These are phyloP conservation scores for Aspergillus olivimuriae DNA, from an alignment of 495 filamentous ascomycete genomes.

Conservation along the genomic window DNA sequence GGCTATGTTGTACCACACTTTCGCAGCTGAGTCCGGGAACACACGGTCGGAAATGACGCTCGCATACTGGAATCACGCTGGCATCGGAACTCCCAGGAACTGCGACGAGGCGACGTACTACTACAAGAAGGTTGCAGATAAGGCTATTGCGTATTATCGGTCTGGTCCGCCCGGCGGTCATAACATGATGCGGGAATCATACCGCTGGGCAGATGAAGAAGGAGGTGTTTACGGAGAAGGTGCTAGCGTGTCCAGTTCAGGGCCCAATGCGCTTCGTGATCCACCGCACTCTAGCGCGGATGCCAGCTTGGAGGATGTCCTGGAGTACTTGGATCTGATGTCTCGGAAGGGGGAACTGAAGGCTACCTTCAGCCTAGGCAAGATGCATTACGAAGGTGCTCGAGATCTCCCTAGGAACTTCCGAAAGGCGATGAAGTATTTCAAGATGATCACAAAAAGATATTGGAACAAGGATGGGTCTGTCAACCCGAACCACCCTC, in stretches of 20 bases:
- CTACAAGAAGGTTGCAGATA: slow-evolving; percentile 92
- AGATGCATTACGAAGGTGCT: slow-evolving; percentile 86
- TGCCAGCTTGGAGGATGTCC: slow-evolving; percentile 82
- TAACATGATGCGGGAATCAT: slow-evolving; percentile 64
- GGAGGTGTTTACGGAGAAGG: slow-evolving; percentile 95
- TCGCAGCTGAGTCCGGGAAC: slow-evolving; percentile 79
- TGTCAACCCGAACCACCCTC: slow-evolving; percentile 43
- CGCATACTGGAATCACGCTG: slow-evolving; percentile 78
- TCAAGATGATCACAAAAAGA: slow-evolving; percentile 70
- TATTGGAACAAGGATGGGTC: slow-evolving; percentile 82
- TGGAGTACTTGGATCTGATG: slow-evolving; percentile 93
- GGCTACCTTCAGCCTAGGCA: slow-evolving; percentile 81
- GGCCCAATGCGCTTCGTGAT: slow-evolving; percentile 70
- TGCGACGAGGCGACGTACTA: slow-evolving; percentile 81
- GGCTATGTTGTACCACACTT: slow-evolving; percentile 88
- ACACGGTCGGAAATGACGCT: slow-evolving; percentile 89
- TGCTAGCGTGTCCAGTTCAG: slow-evolving; percentile 84
- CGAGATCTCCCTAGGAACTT: slow-evolving; percentile 68
- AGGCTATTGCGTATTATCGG: slow-evolving; percentile 77
- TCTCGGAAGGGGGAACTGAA: slow-evolving; percentile 90
- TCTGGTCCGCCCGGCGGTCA: slow-evolving; percentile 90
- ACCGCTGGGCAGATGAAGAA: slow-evolving; percentile 74
- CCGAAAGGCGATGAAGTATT: slow-evolving; percentile 70
- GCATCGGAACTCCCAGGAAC: slow-evolving; percentile 76
- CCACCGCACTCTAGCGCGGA: slow-evolving; percentile 66